Base-by-base conservation (phyloP, 768 basidiomycete species). In the Candolleomyces efflorescens region DNA sequence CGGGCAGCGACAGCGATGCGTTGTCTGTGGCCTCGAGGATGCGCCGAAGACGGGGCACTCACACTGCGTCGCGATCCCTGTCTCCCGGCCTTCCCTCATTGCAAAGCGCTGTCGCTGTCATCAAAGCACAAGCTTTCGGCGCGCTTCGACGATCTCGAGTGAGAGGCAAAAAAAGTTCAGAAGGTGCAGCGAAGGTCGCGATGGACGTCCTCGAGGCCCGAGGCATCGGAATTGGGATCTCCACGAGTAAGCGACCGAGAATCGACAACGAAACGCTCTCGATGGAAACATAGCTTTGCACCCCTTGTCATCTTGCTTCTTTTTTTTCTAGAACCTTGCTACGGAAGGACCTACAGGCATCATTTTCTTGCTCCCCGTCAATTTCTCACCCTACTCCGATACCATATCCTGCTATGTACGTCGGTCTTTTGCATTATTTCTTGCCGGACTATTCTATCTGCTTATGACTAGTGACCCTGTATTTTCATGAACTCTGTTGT, bases 91-190 rank as follows among this genome's bases (percentile, higher is more conserved):
- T 74, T 54, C 70, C 80, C 37, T 71, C 74, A 18, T 72, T 91
- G 67, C 90, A 87, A 51, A 87, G 89, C 23, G 93, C 92, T 27
- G 82, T 94, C 48, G 91, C 92, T 54, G 90, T 93, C 57, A 92
- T 94, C 74, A 94, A 93, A 74, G 91, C 91, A 44, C 90, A 93
- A 68, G 87, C 92, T 39, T 94, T 93, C 68, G 92, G 91, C 32
- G 89, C 89, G 18, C 75, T 92, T 62, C 86, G 91, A 53, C 80
- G 91, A 69, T 88, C 90, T 55, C 83, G 91, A 58, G 79, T 86
- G 44, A 81, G 87, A 60, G 80, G 82, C 52, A 92, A 88, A 76
- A 86, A 83, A 70, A 74, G 83, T 38, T 81, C 87, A 44, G 90
- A 90, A 61, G 85, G 74, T 20, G 77, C 83, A 39, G 83, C 87